A percentile compares a stretch with the other conserved stretches of the same genome.
These are phyloP conservation scores for Serendipita vermifera DNA, from an alignment of 768 basidiomycete genomes.

Conservation along the genomic window DNA sequence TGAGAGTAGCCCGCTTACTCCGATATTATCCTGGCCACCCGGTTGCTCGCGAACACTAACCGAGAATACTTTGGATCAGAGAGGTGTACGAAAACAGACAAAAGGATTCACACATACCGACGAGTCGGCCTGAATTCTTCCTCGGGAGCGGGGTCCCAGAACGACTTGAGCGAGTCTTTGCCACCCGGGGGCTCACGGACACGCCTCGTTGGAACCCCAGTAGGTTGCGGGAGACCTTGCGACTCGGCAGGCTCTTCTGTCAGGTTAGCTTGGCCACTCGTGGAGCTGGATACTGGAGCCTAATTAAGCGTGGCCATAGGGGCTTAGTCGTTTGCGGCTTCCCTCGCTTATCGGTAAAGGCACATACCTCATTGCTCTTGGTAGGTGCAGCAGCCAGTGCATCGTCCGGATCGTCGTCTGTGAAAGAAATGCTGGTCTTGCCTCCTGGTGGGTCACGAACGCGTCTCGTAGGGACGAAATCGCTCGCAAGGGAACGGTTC, in stretches of 20 bases:
- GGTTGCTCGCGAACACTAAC: constrained; percentile 5
- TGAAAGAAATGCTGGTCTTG: constrained; percentile 12
- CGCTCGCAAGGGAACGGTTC: neutral
- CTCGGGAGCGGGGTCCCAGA: neutral
- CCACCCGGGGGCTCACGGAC: constrained; percentile 45
- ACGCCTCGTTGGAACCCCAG: constrained; percentile 34
- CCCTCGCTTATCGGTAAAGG: neutral
- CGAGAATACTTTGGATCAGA: too few species aligned
- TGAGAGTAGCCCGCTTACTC: too few species aligned
- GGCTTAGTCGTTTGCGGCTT: neutral
- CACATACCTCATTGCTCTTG: neutral
- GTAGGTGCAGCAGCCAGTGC: neutral
- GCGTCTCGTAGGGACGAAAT: constrained; percentile 16
- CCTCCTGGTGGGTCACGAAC: constrained; percentile 16
- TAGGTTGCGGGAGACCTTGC: neutral
- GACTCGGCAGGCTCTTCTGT: neutral
- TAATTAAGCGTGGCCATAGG: neutral
- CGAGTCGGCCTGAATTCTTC: constrained; percentile 6
- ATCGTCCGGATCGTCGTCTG: constrained; percentile 12
- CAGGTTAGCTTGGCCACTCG: constrained; percentile 3
- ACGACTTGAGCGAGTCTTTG: constrained; percentile 8
- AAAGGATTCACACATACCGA: neutral
- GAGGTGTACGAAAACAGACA: too few species aligned
- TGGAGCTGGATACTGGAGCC: neutral
- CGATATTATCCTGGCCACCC: constrained; percentile 6